Evolutionary conservation across 148 eudicot genomes (phyloP).

Genomic region (Spergularia bocconei): DNA sequence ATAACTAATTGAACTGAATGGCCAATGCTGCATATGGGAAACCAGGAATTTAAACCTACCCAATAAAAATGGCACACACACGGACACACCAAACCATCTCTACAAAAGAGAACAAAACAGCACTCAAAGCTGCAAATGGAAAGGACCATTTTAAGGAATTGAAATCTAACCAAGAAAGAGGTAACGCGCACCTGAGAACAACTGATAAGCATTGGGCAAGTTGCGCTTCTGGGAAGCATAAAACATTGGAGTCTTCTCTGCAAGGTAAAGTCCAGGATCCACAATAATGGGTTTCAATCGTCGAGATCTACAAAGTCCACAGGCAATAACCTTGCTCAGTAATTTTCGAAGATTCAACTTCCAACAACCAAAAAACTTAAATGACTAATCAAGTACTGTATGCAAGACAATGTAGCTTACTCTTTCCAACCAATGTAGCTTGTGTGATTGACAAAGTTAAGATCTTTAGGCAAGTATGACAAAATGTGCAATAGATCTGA

Average conservation of each 20-base stretch:
- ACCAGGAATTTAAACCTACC: too few species aligned
- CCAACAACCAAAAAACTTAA: not conserved
- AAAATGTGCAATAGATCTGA: conserved; percentile 90
- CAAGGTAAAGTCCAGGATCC: conserved; percentile 79
- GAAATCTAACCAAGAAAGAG: not conserved
- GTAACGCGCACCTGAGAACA: conserved; percentile 63
- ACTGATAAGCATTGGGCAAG: conserved; percentile 67
- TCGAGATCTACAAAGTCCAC: conserved; percentile 51
- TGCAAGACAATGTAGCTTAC: conserved; percentile 38
- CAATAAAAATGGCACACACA: too few species aligned
- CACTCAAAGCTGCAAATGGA: too few species aligned
- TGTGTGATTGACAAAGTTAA: conserved; percentile 87
- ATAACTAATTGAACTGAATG: too few species aligned
- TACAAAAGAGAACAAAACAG: too few species aligned
- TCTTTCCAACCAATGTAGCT: conserved; percentile 95
- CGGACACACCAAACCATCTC: too few species aligned
- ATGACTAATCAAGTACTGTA: too few species aligned
- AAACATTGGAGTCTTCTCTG: conserved; percentile 51
- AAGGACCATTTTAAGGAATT: not conserved
- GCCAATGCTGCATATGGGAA: too few species aligned
- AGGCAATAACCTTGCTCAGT: not conserved
- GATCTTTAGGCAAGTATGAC: conserved; percentile 77
- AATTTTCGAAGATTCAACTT: not conserved
- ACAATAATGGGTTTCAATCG: conserved; percentile 73
- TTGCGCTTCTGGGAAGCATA: conserved; percentile 71